Percentiles rank a stretch among this genome's conserved stretches.
Evolutionary conservation across 2,329 filamentous ascomycete species (phyloP).

Genomic region (Madurella fahalii): DNA sequence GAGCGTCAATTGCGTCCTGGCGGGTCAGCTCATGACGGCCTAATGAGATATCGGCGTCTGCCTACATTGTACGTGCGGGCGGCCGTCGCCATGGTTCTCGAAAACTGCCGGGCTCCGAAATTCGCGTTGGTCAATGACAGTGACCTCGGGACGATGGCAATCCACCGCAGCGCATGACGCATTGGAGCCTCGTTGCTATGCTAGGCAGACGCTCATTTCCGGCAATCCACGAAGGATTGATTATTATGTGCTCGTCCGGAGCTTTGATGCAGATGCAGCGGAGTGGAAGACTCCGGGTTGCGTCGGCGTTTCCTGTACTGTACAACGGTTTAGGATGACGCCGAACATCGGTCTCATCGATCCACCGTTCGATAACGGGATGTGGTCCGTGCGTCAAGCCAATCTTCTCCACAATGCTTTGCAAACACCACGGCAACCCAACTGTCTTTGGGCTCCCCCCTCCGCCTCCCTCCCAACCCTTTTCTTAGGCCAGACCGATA

Average conservation of each 20-base stretch:
- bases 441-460: too few species aligned
- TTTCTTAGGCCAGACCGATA: too few species aligned
- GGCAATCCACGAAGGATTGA: too few species aligned
- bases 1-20: constrained; percentile 61
- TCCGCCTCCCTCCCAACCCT: too few species aligned
- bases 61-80: constrained; percentile 18
- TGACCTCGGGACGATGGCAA: constrained; percentile 8
- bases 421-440: too few species aligned
- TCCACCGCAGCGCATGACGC: constrained; percentile 15
- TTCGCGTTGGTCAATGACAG: constrained; percentile 2
- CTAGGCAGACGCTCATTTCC: background rate
- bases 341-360: constrained; percentile 5
- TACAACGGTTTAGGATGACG: background rate
- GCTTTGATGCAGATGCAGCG: background rate
- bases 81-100: constrained; percentile 9
- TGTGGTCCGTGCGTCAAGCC: constrained; percentile 1
- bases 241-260: too few species aligned
- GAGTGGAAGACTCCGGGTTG: constrained; percentile 11
- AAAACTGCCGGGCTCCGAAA: background rate
- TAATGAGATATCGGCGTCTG: background rate
- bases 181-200: constrained; percentile 4
- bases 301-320: background rate
- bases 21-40: background rate
- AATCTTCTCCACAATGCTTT: too few species aligned
- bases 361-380: background rate